Conservation (phyloP, 192 early-diverging fungal species). For the Entrophospora sp. region DNA sequence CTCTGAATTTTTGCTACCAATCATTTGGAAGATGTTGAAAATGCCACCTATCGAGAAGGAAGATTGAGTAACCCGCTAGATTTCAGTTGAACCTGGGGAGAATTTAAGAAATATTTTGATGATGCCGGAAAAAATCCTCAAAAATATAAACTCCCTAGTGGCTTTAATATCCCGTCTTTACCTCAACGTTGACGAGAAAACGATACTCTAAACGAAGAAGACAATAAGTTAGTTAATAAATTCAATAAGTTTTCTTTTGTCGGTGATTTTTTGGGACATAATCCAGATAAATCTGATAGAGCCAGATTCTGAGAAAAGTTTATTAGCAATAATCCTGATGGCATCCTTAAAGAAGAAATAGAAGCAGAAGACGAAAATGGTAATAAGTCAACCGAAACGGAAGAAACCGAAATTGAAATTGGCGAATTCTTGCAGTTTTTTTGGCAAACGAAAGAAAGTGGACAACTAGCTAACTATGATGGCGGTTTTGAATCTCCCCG, state of each 20-base stretch:
- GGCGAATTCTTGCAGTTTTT: slow-evolving; percentile 12
- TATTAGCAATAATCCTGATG: neutral
- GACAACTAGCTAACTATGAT: neutral
- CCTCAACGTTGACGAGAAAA: neutral
- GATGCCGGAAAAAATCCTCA: neutral
- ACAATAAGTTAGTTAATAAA: neutral
- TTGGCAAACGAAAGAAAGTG: neutral
- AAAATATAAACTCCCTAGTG: too few relatives aligned
- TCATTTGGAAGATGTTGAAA: neutral
- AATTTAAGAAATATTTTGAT: neutral
- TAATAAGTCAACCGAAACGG: neutral
- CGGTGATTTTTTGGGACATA: neutral
- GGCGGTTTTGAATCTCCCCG: neutral
- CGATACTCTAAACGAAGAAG: neutral
- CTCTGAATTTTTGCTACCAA: slow-evolving; percentile 5
- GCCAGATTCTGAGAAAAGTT: neutral
- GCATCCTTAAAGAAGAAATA: too few relatives aligned
- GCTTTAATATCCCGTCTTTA: too few relatives aligned
- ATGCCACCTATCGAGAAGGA: neutral
- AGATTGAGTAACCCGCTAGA: neutral
- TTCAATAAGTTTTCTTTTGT: neutral
- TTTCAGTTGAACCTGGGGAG: slow-evolving; percentile 8
- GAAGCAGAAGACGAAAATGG: neutral
- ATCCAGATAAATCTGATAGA: neutral
- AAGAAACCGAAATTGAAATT: neutral